Evolutionary conservation across 2,329 filamentous ascomycete genomes (phyloP), one percentile per base, ranked within the genome.

Genomic region (Dendrostoma leiphaemia): DNA sequence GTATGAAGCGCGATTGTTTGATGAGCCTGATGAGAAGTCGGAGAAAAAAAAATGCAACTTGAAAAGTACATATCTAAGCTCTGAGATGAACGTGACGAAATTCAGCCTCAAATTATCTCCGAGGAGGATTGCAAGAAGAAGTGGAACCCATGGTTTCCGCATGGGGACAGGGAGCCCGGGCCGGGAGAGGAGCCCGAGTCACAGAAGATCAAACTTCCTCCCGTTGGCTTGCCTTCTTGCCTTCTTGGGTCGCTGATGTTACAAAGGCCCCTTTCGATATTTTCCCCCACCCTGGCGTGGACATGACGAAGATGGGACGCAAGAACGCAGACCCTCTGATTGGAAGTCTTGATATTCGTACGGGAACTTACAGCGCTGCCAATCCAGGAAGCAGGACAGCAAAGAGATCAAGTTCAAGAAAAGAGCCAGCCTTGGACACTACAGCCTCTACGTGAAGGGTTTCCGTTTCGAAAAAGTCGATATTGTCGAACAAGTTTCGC

Each of bases 291-390:
- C 55, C 63, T 2, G 65, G 63, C 6, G 59, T 62, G 15, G 37
- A 52, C 17, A 60, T 54, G n/a, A 37, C 47, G 15, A 68, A 62
- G 43, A 65, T 64, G 54, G 62, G 64, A 7, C 59, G 69, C 10
- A 63, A 59, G 31, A 69, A 72, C 53, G 69, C 70, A 4, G 70
- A 73, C 29, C 60, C 68, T 0, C 55, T 73, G 0, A 69, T 72
- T 1, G 70, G 69, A 0, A 13, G 59, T 2, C 68, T 67, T 1
- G 53, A 51, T 1, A 52, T 59, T 2, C 58, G 57, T 1, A 59
- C 65, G 3, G 46, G 63, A 13, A 69, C 63, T 37, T 72, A 72
- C 56, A 61, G 47, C 15, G 69, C 69, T 1, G 66, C 64, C 59
- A 65, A 24, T 60, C 53, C 34, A 62, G 62, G 21, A 35, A 48